phyloP scores from a whole-genome alignment of 2,329 filamentous ascomycete genomes.

The Diaporthe aspalathi region DNA sequence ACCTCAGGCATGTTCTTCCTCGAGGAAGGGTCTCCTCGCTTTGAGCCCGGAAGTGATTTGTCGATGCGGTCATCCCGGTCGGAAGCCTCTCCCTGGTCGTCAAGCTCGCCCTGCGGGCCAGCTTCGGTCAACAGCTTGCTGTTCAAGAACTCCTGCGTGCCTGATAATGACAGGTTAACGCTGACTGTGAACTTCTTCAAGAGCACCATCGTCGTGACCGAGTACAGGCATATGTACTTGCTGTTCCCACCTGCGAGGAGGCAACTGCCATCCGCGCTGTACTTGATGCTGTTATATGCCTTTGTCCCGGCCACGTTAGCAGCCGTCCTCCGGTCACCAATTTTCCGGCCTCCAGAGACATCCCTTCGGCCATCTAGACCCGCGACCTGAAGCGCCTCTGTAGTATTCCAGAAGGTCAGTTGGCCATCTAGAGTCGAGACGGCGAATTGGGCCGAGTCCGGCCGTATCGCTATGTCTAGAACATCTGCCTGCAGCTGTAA shows the following conservation, averaged over 20 bases:
- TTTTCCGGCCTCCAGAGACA: conserved; percentile 89
- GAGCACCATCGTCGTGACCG: conserved; percentile 90
- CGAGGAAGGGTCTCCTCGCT: conserved; percentile 85
- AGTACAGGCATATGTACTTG: conserved; percentile 98
- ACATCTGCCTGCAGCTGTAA: conserved; percentile 93
- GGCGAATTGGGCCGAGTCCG: conserved; percentile 90
- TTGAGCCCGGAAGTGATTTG: conserved; percentile 83
- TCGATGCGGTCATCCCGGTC: conserved; percentile 89
- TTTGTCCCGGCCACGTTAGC: conserved; percentile 93
- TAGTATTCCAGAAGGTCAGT: conserved; percentile 92
- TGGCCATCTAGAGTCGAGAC: conserved; percentile 95
- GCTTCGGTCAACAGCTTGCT: conserved; percentile 92
- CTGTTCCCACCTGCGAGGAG: conserved; percentile 93
- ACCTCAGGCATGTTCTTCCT: conserved; percentile 84
- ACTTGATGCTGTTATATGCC: conserved; percentile 86
- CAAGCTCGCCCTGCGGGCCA: conserved; percentile 84
- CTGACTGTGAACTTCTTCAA: conserved; percentile 97
- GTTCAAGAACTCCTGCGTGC: conserved; percentile 97
- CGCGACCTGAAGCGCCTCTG: conserved; percentile 86
- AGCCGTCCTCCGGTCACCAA: conserved; percentile 88
- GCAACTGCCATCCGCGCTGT: conserved; percentile 92
- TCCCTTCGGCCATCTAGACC: conserved; percentile 92
- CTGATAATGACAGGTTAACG: conserved; percentile 93
- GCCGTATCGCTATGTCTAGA: conserved; percentile 84
- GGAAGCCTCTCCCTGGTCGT: conserved; percentile 87